These are phyloP conservation scores for Phytopythium cucurbitacearum DNA, from an alignment of 352 stramenopile genomes.

Conservation along the genomic window DNA sequence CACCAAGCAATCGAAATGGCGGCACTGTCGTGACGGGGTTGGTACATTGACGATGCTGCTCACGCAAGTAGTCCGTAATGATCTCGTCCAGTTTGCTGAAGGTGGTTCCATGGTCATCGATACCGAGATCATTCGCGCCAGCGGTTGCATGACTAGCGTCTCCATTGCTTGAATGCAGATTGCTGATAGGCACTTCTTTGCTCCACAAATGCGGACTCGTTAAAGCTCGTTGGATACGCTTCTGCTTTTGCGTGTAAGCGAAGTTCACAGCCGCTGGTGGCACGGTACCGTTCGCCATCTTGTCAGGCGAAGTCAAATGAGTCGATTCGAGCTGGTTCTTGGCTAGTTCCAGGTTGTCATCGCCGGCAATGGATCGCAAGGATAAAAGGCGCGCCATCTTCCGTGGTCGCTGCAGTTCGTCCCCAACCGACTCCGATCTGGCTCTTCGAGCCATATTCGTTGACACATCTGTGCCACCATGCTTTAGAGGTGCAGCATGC, in stretches of 20 bases:
- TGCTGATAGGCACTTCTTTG: background rate
- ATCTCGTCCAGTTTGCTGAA: slow-evolving; percentile 74
- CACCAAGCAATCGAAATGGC: slow-evolving; percentile 73
- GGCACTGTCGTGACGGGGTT: slow-evolving; percentile 86
- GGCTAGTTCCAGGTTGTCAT: background rate
- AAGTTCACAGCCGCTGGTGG: background rate
- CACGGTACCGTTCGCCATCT: no score
- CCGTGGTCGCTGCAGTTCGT: slow-evolving; percentile 3
- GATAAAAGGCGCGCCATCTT: slow-evolving; percentile 4
- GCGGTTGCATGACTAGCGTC: no score
- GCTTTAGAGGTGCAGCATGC: no score
- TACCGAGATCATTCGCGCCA: no score
- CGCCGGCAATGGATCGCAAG: background rate
- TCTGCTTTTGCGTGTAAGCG: slow-evolving; percentile 21
- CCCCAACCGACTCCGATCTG: background rate
- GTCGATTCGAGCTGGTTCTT: no score
- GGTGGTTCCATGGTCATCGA: background rate
- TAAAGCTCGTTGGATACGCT: slow-evolving; percentile 27
- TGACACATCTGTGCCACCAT: background rate
- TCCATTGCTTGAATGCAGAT: background rate
- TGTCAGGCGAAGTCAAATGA: no score
- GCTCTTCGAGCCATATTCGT: background rate
- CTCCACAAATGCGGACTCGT: slow-evolving; percentile 24
- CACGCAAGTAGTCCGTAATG: slow-evolving; percentile 82
- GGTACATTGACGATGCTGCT: slow-evolving; percentile 85